Conservation (phyloP, 129 eudicot species). For the Sambucus nigra region DNA sequence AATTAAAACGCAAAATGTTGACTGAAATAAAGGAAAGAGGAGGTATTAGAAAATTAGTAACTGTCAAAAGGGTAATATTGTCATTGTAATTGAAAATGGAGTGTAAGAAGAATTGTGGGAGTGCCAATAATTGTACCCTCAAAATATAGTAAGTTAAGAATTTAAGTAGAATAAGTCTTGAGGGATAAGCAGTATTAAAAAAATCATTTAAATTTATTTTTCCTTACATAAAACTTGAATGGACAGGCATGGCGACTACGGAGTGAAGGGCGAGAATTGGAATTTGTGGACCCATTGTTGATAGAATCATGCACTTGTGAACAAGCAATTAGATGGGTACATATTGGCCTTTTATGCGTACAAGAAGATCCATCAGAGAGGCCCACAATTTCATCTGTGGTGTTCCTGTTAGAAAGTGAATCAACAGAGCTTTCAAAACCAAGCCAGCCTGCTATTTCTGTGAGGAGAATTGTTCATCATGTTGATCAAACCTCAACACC, state of each 20-base stretch:
- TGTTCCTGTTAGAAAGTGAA: conserved; percentile 7
- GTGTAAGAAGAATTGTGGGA: too few species aligned
- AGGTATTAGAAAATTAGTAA: too few species aligned
- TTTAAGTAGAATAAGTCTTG: not conserved
- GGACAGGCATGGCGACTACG: conserved; percentile 18
- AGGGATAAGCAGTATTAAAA: not conserved
- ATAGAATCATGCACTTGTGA: not conserved
- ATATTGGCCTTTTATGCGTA: conserved; percentile 24
- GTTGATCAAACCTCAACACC: too few species aligned
- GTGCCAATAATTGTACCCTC: too few species aligned
- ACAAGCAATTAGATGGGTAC: conserved; percentile 11
- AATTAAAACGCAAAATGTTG: too few species aligned
- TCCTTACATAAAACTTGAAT: not conserved
- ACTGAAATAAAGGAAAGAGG: too few species aligned
- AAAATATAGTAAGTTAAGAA: too few species aligned
- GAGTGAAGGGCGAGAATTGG: conserved; percentile 7
- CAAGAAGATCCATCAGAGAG: conserved; percentile 17
- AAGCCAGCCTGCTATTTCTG: conserved; percentile 14
- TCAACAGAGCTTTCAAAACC: conserved; percentile 9
- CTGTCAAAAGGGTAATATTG: not conserved
- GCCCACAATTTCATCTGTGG: conserved; percentile 21
- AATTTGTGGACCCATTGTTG: conserved; percentile 7
- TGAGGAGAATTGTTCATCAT: too few species aligned
- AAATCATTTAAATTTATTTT: not conserved
- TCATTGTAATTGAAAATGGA: too few species aligned